Evolutionary conservation across 2,329 filamentous ascomycete species (phyloP).

Genomic region (Clonostachys byssicola): DNA sequence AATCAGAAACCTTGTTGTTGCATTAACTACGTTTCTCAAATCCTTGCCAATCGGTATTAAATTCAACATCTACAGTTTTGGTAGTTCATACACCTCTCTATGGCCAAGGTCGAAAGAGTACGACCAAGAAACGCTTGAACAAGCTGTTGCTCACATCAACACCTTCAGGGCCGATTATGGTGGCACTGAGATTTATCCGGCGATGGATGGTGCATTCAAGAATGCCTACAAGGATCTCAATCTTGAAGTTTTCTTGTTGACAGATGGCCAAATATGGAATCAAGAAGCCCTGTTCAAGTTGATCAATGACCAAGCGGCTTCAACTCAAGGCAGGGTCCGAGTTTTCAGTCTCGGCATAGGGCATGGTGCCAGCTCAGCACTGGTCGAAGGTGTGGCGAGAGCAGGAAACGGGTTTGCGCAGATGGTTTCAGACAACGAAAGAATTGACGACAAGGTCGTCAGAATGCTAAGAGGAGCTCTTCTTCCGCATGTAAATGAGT

Average conservation of each 20-base stretch:
- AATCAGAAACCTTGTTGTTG: conserved; percentile 48
- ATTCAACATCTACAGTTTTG: conserved; percentile 71
- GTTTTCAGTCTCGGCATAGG: conserved; percentile 55
- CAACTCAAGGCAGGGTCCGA: conserved; percentile 36
- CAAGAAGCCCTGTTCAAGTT: conserved; percentile 36
- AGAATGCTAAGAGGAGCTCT: conserved; percentile 71
- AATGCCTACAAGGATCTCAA: conserved; percentile 37
- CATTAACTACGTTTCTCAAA: conserved; percentile 61
- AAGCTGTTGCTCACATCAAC: conserved; percentile 35
- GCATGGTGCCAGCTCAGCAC: conserved; percentile 38
- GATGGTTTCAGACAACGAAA: conserved; percentile 56
- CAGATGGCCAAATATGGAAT: conserved; percentile 51
- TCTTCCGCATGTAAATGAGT: conserved; percentile 61
- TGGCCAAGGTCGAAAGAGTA: conserved; percentile 43
- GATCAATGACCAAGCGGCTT: conserved; percentile 31
- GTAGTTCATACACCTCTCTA: conserved; percentile 37
- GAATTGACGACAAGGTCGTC: conserved; percentile 64
- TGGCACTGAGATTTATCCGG: conserved; percentile 46
- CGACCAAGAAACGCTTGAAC: conserved; percentile 31
- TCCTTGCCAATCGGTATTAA: conserved; percentile 58
- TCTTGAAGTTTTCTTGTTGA: conserved; percentile 50
- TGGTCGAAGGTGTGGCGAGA: conserved; percentile 50
- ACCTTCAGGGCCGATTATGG: conserved; percentile 41
- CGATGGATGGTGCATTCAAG: conserved; percentile 37
- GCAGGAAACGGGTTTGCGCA: conserved; percentile 58